A percentile compares a stretch with the other conserved stretches of the same genome.
Conservation (phyloP, 1,284 basidiomycete species). For the Pseudozyma pruni region DNA sequence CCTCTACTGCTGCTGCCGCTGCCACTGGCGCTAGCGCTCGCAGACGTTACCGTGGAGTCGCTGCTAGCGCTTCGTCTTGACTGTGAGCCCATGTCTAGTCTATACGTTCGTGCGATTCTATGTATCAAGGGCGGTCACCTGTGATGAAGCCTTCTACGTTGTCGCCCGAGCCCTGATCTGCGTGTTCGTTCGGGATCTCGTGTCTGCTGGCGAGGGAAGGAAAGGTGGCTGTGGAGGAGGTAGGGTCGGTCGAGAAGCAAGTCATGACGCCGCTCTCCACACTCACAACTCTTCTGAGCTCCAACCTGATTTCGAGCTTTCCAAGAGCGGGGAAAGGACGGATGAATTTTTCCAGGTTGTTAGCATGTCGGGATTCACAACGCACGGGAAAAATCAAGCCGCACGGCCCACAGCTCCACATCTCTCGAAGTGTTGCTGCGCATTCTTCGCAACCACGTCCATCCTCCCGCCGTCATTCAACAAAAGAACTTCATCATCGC, state of each 20-base stretch:
- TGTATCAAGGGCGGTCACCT: no score
- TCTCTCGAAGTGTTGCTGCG: not conserved
- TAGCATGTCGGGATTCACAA: not conserved
- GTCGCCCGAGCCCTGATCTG: no score
- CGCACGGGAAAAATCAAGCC: not conserved
- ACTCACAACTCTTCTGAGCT: no score
- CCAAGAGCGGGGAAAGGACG: conserved; percentile 10
- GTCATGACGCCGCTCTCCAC: no score
- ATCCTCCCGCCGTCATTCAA: not conserved
- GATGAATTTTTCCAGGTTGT: not conserved
- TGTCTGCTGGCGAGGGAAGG: no score
- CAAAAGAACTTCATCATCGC: not conserved
- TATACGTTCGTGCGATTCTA: not conserved
- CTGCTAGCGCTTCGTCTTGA: not conserved
- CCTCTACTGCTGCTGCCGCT: not conserved
- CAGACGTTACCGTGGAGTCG: not conserved
- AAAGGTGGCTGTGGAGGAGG: no score
- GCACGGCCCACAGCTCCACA: conserved; percentile 14
- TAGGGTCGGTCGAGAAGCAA: no score
- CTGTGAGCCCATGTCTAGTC: conserved; percentile 9
- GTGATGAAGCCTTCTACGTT: no score
- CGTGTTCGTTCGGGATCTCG: no score
- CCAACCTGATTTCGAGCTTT: no score
- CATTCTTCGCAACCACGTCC: not conserved
- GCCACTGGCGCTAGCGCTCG: not conserved